Conservation (phyloP, 768 basidiomycete species). For the Candolleomyces eurysporus region DNA sequence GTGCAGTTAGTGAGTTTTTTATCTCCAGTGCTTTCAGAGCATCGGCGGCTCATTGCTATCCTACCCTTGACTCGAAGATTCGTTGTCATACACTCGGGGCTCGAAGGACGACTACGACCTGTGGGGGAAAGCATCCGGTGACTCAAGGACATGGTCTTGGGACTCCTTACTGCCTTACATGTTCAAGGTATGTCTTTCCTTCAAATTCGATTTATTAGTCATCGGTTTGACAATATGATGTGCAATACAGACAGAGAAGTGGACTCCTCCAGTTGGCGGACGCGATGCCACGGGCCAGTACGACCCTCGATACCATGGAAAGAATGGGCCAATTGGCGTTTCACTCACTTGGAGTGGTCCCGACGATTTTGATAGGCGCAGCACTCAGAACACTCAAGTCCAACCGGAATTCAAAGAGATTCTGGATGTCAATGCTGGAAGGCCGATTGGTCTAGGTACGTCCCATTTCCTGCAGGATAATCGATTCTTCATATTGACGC, state of each 20-base stretch:
- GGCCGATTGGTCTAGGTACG: constrained; percentile 12
- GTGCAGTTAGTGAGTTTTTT: not conserved
- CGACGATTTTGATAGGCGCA: constrained; percentile 24
- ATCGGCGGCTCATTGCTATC: not conserved
- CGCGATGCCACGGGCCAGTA: constrained; percentile 23
- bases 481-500: not conserved
- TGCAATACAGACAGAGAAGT: constrained; percentile 19
- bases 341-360: constrained; percentile 25
- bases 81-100: constrained; percentile 11
- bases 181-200: constrained; percentile 12
- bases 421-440: constrained; percentile 10
- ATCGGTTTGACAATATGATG: not conserved
- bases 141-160: constrained; percentile 22
- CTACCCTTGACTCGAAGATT: not conserved
- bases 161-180: constrained; percentile 17
- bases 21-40: not conserved
- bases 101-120: constrained; percentile 21
- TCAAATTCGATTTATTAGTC: not conserved
- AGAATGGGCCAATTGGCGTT: constrained; percentile 11
- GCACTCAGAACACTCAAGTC: constrained; percentile 27
- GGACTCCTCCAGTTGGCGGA: constrained; percentile 25
- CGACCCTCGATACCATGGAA: constrained; percentile 6
- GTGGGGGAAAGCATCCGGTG: constrained; percentile 15
- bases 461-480: not conserved
- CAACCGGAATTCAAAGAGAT: constrained; percentile 9